A percentile compares a stretch with the other conserved stretches of the same genome.
phyloP scores from a whole-genome alignment of 306 rosid species.

The Castanea crenata region DNA sequence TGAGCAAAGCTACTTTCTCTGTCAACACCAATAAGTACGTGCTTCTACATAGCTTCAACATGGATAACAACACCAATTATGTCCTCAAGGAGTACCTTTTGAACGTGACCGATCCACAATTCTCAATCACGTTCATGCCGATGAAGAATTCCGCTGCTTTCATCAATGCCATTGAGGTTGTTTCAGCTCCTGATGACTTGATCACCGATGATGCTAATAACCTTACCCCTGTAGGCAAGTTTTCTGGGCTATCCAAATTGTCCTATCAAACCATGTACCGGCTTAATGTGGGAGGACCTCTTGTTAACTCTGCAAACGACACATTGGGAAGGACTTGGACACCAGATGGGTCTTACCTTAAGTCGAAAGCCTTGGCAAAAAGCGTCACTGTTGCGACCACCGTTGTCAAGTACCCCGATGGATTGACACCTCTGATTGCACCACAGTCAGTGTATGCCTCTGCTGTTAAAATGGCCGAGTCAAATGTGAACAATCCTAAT shows the following conservation, averaged over 20 bases:
- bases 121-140: conserved; percentile 39
- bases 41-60: conserved; percentile 60
- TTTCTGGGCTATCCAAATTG: conserved; percentile 22
- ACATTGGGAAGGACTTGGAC: conserved; percentile 49
- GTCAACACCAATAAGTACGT: conserved; percentile 38
- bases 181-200: conserved; percentile 43
- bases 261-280: conserved; percentile 39
- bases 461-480: conserved; percentile 40
- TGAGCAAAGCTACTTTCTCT: conserved; percentile 51
- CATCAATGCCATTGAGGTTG: conserved; percentile 54
- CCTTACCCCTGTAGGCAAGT: conserved; percentile 34
- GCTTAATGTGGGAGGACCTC: conserved; percentile 52
- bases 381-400: conserved; percentile 17
- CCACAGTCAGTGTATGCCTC: conserved; percentile 49
- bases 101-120: conserved; percentile 25
- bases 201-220: conserved; percentile 16
- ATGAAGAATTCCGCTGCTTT: conserved; percentile 56
- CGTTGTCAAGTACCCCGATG: conserved; percentile 30
- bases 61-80: conserved; percentile 36
- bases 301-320: conserved; percentile 46
- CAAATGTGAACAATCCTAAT: conserved; percentile 26
- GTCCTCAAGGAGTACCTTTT: conserved; percentile 55
- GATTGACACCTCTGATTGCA: conserved; percentile 32
- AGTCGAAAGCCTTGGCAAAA: conserved; percentile 31
- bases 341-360: conserved; percentile 38